Evolutionary conservation across 108 stramenopile species (phyloP).

Genomic region (Cyclotella sp.): DNA sequence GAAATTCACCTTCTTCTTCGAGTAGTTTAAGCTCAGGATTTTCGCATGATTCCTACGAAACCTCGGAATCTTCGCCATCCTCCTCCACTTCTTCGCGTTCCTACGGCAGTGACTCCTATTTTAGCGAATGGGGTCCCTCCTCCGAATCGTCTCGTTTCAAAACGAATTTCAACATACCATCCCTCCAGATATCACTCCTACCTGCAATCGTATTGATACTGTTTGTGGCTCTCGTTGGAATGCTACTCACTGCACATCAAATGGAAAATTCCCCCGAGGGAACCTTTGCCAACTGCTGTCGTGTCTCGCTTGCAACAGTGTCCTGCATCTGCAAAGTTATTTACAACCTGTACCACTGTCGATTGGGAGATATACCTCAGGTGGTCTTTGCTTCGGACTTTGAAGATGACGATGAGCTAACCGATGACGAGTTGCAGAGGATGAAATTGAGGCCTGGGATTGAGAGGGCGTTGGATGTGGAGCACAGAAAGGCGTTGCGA

Average conservation of each 20-base stretch:
- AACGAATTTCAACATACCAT: conserved; percentile 1
- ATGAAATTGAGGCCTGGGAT: conserved; percentile 56
- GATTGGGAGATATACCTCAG: conserved; percentile 48
- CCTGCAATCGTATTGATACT: conserved; percentile 33
- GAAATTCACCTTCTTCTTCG: neutral
- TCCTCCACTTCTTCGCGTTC: conserved; percentile 5
- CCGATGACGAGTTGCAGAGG: conserved; percentile 52
- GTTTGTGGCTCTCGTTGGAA: conserved; percentile 23
- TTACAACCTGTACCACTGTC: conserved; percentile 57
- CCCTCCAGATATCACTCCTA: conserved; percentile 24
- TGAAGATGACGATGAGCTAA: conserved; percentile 45
- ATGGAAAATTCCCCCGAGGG: conserved; percentile 43
- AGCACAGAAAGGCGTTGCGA: conserved; percentile 51
- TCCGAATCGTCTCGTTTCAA: conserved; percentile 5
- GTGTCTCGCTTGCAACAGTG: conserved; percentile 31
- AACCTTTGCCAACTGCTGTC: conserved; percentile 54
- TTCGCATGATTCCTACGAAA: neutral
- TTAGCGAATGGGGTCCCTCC: neutral
- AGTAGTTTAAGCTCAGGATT: neutral
- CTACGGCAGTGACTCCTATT: neutral
- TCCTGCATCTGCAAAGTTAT: conserved; percentile 29
- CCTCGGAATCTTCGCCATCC: neutral
- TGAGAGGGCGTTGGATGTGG: conserved; percentile 51
- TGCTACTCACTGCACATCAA: conserved; percentile 51
- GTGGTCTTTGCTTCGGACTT: conserved; percentile 28